These are phyloP conservation scores for Dichotomopilus funicola DNA, from an alignment of 2,329 filamentous ascomycete species.

Conservation along the genomic window DNA sequence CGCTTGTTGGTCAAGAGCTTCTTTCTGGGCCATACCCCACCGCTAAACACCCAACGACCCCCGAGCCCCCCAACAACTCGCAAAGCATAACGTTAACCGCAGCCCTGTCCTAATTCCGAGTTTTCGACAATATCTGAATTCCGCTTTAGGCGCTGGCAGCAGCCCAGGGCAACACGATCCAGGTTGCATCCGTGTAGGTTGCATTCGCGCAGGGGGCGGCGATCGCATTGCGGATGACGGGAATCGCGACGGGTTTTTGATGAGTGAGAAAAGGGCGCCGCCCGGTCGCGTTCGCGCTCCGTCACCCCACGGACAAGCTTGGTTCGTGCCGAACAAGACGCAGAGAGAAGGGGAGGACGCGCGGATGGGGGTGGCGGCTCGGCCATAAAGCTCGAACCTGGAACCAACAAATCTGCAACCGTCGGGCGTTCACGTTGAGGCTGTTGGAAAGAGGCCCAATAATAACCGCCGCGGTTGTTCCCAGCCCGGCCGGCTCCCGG, in stretches of 20 bases:
- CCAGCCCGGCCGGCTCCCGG: background rate
- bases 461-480: conserved; percentile 1
- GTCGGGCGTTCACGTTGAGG: background rate
- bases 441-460: background rate
- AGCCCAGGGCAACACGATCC: background rate
- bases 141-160: conserved; percentile 4
- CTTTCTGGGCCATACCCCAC: background rate
- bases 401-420: conserved; percentile 10
- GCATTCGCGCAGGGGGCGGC: no score
- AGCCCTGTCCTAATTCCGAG: conserved; percentile 3
- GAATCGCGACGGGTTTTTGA: no score
- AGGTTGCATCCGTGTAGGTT: background rate
- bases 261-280: no score
- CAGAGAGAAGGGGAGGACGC: background rate
- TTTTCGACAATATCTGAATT: background rate
- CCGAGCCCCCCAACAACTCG: background rate
- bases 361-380: background rate
- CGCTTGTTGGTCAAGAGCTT: conserved; percentile 6
- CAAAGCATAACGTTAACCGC: no score
- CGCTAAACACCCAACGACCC: background rate
- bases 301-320: background rate
- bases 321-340: background rate
- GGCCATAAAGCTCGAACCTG: conserved; percentile 3
- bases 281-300: no score
- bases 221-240: no score